phyloP scores from a whole-genome alignment of 805 yeast species.

The Kregervanrija fluxuum region DNA sequence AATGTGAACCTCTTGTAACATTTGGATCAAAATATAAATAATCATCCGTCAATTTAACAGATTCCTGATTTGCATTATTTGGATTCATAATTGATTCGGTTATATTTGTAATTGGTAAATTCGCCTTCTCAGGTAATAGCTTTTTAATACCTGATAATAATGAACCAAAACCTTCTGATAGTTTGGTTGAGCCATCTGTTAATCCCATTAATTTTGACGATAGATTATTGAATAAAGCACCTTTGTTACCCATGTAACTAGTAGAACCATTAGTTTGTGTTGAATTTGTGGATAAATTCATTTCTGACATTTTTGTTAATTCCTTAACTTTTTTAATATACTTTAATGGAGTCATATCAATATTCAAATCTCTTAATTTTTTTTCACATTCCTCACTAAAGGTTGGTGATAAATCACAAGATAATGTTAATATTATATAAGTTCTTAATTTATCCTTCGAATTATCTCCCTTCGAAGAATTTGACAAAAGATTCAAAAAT shows the following conservation, averaged over 20 bases:
- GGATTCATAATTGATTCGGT: constrained; percentile 94
- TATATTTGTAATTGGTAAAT: constrained; percentile 81
- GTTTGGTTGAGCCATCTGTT: constrained; percentile 55
- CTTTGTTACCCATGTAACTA: constrained; percentile 25
- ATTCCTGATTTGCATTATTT: constrained; percentile 47
- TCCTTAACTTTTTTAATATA: constrained; percentile 82
- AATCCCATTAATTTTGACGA: constrained; percentile 75
- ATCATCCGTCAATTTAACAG: constrained; percentile 75
- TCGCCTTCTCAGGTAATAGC: constrained; percentile 79
- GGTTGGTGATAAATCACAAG: constrained; percentile 40
- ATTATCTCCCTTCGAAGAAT: constrained; percentile 45
- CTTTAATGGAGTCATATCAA: constrained; percentile 56
- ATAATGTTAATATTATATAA: constrained; percentile 68
- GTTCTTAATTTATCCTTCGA: constrained; percentile 77
- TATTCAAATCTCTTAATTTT: constrained; percentile 46
- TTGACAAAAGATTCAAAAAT: constrained; percentile 52
- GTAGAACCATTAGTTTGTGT: constrained; percentile 23
- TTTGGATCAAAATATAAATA: constrained; percentile 88
- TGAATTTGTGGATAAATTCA: constrained; percentile 29
- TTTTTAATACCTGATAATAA: constrained; percentile 83
- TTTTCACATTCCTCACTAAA: constrained; percentile 55
- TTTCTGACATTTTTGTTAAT: constrained; percentile 43
- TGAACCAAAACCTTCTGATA: constrained; percentile 86
- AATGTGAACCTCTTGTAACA: constrained; percentile 77
- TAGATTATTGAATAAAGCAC: constrained; percentile 61